Evolutionary conservation across 768 basidiomycete genomes (phyloP), one percentile per base, ranked within the genome.

Genomic region (Trichaptum fuscoviolaceum): DNA sequence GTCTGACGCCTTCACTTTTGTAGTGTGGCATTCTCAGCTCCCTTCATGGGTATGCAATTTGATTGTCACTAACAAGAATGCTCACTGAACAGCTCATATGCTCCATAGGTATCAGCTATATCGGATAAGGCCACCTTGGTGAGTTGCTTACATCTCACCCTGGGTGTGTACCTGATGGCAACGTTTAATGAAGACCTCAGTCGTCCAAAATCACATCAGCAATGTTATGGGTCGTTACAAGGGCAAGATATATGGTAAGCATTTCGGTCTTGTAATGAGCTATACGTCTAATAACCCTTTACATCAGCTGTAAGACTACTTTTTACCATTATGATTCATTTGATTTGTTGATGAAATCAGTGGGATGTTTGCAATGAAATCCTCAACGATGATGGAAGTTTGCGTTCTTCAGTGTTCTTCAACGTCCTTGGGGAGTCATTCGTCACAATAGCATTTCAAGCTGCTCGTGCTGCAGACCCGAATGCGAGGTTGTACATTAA

Each of bases 371-470:
- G 73, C 61, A 75, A 73, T 69, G 83, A 85, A 73, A 82, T 82
- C 64, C 77, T 85, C 71, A 83, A 84, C 73, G 84, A 85, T 67
- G 80, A 84, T 69, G 83, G 84, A 58, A 77, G 76, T 63, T 70
- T 84, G 63, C 78, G 81, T 30, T 78, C 76, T 36, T 80, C 80
- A 66, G 81, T 84, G 57, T 84, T 83, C 75, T 81, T 71, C 63
- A 80, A 81, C 65, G 81, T 83, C 52, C 75, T 85, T n/a, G 83
- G 83, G 66, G 65, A 80, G 74, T 77, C 78, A 61, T 85, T 83
- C 73, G 79, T 86, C 70, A 77, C 76, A 35, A 80, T 84, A 67
- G 84, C 85, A 23, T 85, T 84, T 78, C 69, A 77, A 67, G 81
- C 82, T 27, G 84, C 84, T 7, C 76, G 82, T 23, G 75, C 78